Evolutionary conservation across 257 asterid species (phyloP).

Genomic region (Eucommia ulmoides): DNA sequence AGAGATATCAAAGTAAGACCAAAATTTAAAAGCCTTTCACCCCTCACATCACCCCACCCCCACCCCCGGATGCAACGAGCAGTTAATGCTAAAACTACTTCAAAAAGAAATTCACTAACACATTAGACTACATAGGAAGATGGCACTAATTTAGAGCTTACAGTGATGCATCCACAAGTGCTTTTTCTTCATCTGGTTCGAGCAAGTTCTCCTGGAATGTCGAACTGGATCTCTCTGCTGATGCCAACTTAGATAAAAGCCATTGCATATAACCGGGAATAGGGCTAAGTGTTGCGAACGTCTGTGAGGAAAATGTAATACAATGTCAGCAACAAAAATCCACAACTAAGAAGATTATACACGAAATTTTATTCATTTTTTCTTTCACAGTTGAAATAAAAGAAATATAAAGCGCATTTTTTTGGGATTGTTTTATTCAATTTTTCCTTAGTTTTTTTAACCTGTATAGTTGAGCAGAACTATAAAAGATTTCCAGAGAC

Average conservation of each 20-base stretch:
- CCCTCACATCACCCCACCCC: too few species aligned
- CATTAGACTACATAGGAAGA: constrained; percentile 8
- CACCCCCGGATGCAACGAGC: neutral
- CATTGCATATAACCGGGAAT: constrained; percentile 89
- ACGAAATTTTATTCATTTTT: too few species aligned
- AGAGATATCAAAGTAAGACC: too few species aligned
- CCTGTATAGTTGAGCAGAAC: neutral
- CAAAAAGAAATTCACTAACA: constrained; percentile 1
- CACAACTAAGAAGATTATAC: neutral
- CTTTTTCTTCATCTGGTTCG: constrained; percentile 64
- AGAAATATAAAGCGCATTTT: too few species aligned
- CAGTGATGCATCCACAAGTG: constrained; percentile 52
- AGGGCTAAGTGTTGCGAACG: constrained; percentile 96
- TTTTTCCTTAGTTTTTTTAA: too few species aligned
- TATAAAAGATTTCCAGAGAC: neutral
- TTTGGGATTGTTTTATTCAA: too few species aligned
- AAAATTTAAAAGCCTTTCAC: too few species aligned
- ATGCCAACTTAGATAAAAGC: constrained; percentile 70
- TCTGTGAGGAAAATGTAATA: constrained; percentile 32
- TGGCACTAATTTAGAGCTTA: constrained; percentile 21
- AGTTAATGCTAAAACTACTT: neutral
- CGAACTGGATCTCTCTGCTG: constrained; percentile 53
- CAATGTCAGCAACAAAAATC: constrained; percentile 9
- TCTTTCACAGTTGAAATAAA: too few species aligned
- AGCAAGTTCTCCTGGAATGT: constrained; percentile 70